Base-by-base conservation (phyloP, 257 asterid species). In the Solanum sejunctum region DNA sequence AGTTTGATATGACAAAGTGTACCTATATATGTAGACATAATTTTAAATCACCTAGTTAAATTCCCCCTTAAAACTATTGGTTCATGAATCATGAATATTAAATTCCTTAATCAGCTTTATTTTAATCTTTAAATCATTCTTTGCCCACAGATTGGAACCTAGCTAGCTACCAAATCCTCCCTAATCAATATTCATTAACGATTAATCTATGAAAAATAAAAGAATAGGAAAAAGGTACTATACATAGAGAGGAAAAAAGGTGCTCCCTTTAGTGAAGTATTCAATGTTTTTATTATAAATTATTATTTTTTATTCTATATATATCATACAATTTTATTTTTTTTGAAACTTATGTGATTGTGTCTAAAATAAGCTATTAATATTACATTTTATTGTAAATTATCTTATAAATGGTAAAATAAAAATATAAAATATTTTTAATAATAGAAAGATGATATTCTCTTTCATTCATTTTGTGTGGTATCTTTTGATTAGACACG, bases 61-160 rank as follows among this genome's bases (percentile, higher is more conserved):
- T 20, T 41, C 26, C 10, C 80, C 18, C 10, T 4, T 6, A 10
- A 71, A 72, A 72, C 80, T 3, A 72, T 72, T 72, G 80, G 80
- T 72, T 0, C 36, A 72, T 41, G 18, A 72, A 72, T 72, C 36
- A 72, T 41, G 18, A 72, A 72, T 72, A 41, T 43, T 39, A 60
- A 66, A 67, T 43, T 69, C 66, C 63, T 56, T 67, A 85, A 85
- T 70, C 85, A 81, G 56, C 85, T 39, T 81, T 85, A 45, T 41
- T 15, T 1, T 28, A 58, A 69, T 8, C 55, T 7, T 84, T 70
- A 81, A 81, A 49, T 81, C 61, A 36, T 81, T 57, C 20, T 52
- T 85, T 8, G 61, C 82, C 87, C 85, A 72, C 84, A 43, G 77
- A 72, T 63, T 52, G 54, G 56, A 51, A 28, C 23, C 77, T 56